Percentiles rank a stretch among this genome's conserved stretches.
These are phyloP conservation scores for Exophiala sideris DNA, from an alignment of 2,329 filamentous ascomycete species.

Conservation along the genomic window DNA sequence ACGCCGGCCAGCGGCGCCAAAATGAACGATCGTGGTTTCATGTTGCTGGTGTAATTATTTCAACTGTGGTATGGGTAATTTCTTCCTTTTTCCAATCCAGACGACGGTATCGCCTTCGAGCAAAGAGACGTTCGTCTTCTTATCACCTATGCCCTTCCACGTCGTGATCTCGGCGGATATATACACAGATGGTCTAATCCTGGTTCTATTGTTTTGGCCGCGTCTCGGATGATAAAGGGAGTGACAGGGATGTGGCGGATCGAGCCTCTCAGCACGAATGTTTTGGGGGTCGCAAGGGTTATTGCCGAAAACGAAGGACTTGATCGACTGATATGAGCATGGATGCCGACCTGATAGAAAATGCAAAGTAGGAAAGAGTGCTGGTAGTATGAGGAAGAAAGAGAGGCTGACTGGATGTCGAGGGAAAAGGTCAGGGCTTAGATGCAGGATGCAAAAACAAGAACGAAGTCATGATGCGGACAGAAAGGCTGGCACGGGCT, in stretches of 20 bases:
- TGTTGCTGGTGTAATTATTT: not conserved
- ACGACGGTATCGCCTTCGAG: no score
- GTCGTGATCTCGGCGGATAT: no score
- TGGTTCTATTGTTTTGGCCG: not conserved
- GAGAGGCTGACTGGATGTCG: not conserved
- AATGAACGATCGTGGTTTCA: slow-evolving; percentile 15
- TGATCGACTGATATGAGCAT: not conserved
- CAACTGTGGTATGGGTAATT: not conserved
- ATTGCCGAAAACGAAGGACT: not conserved
- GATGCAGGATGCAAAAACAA: not conserved
- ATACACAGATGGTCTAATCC: no score
- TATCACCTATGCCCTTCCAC: no score
- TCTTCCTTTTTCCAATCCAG: no score
- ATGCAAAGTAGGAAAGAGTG: not conserved
- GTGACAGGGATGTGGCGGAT: not conserved
- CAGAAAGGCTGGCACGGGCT: no score
- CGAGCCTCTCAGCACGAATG: not conserved
- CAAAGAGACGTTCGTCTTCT: no score
- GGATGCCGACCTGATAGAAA: not conserved
- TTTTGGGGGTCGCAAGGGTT: not conserved
- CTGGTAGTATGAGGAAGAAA: not conserved
- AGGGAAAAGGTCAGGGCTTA: not conserved
- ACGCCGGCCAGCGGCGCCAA: slow-evolving; percentile 26
- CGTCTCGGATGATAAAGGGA: not conserved
- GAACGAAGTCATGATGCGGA: no score